Base-by-base conservation (phyloP, 1,139 yeast genomes). In the Lodderomyces jiufengensis region DNA sequence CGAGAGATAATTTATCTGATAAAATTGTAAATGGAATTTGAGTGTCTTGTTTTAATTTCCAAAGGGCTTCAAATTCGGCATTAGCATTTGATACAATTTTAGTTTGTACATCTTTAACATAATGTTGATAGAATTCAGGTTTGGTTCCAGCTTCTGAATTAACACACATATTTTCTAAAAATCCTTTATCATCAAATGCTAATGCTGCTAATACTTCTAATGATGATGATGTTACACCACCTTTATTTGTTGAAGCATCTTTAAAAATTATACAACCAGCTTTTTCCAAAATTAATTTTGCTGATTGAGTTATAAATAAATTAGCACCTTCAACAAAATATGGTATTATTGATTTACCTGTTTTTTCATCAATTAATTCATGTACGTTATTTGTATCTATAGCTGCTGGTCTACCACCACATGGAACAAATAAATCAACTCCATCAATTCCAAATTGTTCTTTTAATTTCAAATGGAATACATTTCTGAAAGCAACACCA, bases 391-490 rank as follows among this genome's bases (percentile, higher is more conserved):
- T 82, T 46, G 92, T 80, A 60, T 90, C 95, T 61, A 92, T 83
- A 12, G 97, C 95, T 50, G 85, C 92, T 44, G 98, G 98, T 65
- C 98, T 84, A 50, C 98, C 98, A 63, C 98, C 98, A 64, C 98
- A 92, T 41, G 98, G 98, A 32, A 90, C 97, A 64, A 92, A 88
- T 53, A 84, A 67, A 52, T 83, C 86, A 48, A 90, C 72, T 24
- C 79, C 80, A 35, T 78, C 70, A 14, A 51, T 45, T 38, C 84
- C 83, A 49, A 76, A 80, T 44, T 75, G 72, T 46, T 81, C 79
- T 49, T 80, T 76, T 43, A 83, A 66, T 50, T 79, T 76, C 52
- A 87, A 70, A 59, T 92, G 98, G 80, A 85, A 90, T 31, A 80
- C 73, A 63, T 92, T 92, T 68, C 98, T 81, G 71, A 90, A 92